Evolutionary conservation across 352 stramenopile genomes (phyloP), one percentile per base, ranked within the genome.

Genomic region (Globisporangium cylindrosporum): DNA sequence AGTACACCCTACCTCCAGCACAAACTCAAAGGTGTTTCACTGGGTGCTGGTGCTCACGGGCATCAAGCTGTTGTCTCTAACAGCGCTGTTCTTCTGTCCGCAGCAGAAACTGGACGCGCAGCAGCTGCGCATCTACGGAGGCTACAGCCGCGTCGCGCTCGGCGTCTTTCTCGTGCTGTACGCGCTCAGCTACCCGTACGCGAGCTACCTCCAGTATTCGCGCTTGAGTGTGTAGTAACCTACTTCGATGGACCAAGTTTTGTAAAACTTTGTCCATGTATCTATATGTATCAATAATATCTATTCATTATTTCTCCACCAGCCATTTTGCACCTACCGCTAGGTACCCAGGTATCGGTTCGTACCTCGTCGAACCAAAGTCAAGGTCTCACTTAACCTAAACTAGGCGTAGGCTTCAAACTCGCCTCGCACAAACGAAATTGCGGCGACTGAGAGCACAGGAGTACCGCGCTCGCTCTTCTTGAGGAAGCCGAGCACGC

Each of bases 71-170:
- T 54, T 80, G 14, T 66, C 66, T 4, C 12, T 80, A 5, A 9
- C 67, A 0, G 71, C 71, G 20, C 63, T 83, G 20, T 73, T 34
- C 56, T 76, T 64, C 38, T 48, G 81, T 43, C 79, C 79, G 8
- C 68, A 66, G 4, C 76, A 86, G 58, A 84, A 82, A 63, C 74
- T 81, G 0, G 74, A 82, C 51, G 76, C 76, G 4, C 79, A 86
- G 70, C 79, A 84, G 67, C 64, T 77, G 5, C 79, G 79, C 22
- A 62, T 81, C 20, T 80, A 82, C 62, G 79, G 76, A n/a, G 76
- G 76, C n/a, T 84, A 80, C 79, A 84, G 66, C 49, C 57, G 54
- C 12, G 36, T 65, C 25, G 61, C 75, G 3, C 63, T 75, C 5
- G 24, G 68, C 14, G 56, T 70, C 25, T 70, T 84, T 9, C 48